Conservation (phyloP, 176 grass and related monocot genomes). For the Carex parvula region DNA sequence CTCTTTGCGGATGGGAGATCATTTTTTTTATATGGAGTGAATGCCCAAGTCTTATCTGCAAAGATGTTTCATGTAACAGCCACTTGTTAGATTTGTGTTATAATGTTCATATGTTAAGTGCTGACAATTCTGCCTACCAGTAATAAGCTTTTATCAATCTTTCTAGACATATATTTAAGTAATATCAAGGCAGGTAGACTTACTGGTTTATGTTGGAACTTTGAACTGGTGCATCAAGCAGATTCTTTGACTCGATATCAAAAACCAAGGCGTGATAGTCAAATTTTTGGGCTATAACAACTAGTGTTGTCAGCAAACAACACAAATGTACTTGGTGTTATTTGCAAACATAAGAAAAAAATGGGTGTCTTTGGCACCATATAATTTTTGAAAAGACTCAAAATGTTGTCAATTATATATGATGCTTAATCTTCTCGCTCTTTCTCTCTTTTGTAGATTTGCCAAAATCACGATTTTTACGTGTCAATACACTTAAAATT, state of each 20-base stretch:
- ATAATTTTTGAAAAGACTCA: background rate
- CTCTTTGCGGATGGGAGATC: background rate
- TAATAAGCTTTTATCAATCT: background rate
- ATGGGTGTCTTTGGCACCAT: background rate
- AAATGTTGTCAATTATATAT: background rate
- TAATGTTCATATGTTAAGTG: background rate
- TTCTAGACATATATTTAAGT: background rate
- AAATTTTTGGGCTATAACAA: background rate
- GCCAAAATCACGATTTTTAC: constrained; percentile 64
- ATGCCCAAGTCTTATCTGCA: background rate
- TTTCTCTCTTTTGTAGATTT: constrained; percentile 47
- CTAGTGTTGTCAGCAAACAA: background rate
- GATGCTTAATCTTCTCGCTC: constrained; percentile 7
- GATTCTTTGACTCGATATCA: background rate
- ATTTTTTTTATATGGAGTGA: background rate
- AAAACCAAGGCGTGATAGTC: background rate
- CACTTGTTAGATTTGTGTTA: constrained; percentile 4
- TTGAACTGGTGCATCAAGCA: background rate
- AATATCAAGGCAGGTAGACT: background rate
- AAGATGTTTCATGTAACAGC: background rate
- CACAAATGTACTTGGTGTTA: background rate
- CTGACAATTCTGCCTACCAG: background rate
- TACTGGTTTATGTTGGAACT: background rate
- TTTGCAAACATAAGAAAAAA: background rate
- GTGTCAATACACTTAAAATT: constrained; percentile 81